Base-by-base conservation (phyloP, 495 filamentous ascomycete species). In the Neurospora sp. region DNA sequence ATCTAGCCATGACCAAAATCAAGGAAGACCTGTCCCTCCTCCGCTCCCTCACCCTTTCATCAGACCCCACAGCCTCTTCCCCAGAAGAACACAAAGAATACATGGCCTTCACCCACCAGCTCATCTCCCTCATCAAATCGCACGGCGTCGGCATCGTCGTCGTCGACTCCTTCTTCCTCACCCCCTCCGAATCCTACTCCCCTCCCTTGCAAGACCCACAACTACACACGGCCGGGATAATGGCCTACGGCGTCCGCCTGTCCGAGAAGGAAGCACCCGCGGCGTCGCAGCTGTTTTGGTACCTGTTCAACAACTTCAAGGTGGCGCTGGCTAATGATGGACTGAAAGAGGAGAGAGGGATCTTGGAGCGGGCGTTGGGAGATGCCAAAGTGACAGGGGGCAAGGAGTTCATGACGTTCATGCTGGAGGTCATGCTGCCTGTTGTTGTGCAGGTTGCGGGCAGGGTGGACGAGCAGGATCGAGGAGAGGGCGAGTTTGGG, bases 241-340 rank as follows among this genome's bases (percentile, higher is more conserved):
- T 86, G 2, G 82, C 85, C 20, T 88, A 86, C 78, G 85, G 83
- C 20, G 79, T 87, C 46, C 81, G 83, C 16, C 77, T 87, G 31
- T 78, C 77, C 41, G 82, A 86, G 69, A 81, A 80, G 0, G 85
- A 85, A 16, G 75, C 70, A 20, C 83, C 79, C 16, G 84, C 84
- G 4, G 78, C 79, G 12, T 66, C 79, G 82, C 82, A 84, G 75
- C 81, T 88, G 10, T 88, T 88, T 71, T 82, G 85, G 72, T 85
- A 86, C 41, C 80, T 88, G 3, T 83, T 80, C 74, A 84, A 80
- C n/a, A 86, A 83, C 76, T 87, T 87, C 75, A 85, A 85, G 77
- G 80, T 85, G 66, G 84, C 85, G 31, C 76, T 87, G 6, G 81
- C 80, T 39, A 83, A 84, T 70, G 80, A 77, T 38, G 78, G 77